Evolutionary conservation across 805 yeast genomes (phyloP).

Genomic region (Kurtzmaniella cleridarum): DNA sequence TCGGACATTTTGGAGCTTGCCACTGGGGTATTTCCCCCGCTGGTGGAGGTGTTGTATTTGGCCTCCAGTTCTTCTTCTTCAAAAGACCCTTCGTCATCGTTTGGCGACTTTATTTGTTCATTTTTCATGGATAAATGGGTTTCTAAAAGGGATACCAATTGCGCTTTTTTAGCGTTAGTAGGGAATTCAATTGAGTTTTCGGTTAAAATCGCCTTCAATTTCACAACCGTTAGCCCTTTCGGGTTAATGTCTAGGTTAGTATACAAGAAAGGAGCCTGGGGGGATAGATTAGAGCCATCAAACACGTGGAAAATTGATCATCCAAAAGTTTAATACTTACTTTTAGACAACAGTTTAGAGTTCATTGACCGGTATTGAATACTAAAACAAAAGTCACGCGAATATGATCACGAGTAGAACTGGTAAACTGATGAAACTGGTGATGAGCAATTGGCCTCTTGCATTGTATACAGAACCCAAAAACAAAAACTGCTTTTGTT

Average conservation of each 20-base stretch:
- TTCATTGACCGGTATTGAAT: background rate
- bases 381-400: background rate
- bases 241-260: slow-evolving; percentile 61
- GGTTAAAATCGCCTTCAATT: slow-evolving; percentile 60
- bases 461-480: too few relatives aligned
- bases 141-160: slow-evolving; percentile 58
- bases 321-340: too few relatives aligned
- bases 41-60: slow-evolving; percentile 4
- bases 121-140: slow-evolving; percentile 47
- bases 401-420: background rate
- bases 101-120: too few relatives aligned
- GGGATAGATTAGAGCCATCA: background rate
- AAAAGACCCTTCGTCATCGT: background rate
- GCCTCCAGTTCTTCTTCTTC: background rate
- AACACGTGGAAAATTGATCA: background rate
- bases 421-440: too few relatives aligned
- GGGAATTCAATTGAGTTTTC: slow-evolving; percentile 60
- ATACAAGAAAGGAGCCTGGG: background rate
- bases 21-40: background rate
- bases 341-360: background rate
- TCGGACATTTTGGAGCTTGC: slow-evolving; percentile 5
- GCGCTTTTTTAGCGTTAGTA: slow-evolving; percentile 62
- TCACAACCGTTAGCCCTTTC: slow-evolving; percentile 56
- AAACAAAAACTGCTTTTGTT: too few relatives aligned
- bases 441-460: too few relatives aligned